Evolutionary conservation across 2,329 filamentous ascomycete genomes (phyloP), one percentile per base, ranked within the genome.

Genomic region (Epicoccum sorghinum): DNA sequence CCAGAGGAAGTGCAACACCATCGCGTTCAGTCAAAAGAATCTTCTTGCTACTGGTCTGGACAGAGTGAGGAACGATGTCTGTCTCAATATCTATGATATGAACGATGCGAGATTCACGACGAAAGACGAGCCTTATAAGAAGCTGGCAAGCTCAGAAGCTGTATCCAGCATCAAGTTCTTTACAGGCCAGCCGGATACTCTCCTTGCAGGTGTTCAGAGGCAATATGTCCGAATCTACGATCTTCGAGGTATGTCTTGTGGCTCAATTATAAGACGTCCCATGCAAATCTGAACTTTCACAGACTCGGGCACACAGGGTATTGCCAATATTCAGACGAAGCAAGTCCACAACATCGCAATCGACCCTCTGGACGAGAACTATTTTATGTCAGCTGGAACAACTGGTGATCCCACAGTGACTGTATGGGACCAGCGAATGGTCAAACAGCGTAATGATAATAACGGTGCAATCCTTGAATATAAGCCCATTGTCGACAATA

Each of bases 121-220:
- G 82, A 72, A 80, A 80, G 71, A 77, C 35, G 79, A 81, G 72
- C 82, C 72, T 63, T 80, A 68, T 74, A 84, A 69, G 73, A 82
- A 68, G 82, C 86, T 73, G 78, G 89, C 57, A 72, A 83, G 68
- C 75, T 86, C 70, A 46, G 88, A 91, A 37, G 87, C 89, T n/a
- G 87, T 95, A 23, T 90, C 89, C 1, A 93, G 89, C 67, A 86
- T 93, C 64, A 87, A 89, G 66, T 96, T 93, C 78, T 93, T 93
- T 55, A 84, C 89, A 54, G 85, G 89, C 60, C 88, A 87, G 59
- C 89, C 90, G 7, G 85, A 91, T 59, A 89, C 88, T 22, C 77
- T 95, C 9, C 85, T 93, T 25, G 87, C 88, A 25, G 90, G 89
- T 1, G 88, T 93, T 44, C 90, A 90, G 61, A 85, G 88, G 38